These are phyloP conservation scores for Wickerhamomyces xylosicus DNA, from an alignment of 805 yeast species.

Conservation along the genomic window DNA sequence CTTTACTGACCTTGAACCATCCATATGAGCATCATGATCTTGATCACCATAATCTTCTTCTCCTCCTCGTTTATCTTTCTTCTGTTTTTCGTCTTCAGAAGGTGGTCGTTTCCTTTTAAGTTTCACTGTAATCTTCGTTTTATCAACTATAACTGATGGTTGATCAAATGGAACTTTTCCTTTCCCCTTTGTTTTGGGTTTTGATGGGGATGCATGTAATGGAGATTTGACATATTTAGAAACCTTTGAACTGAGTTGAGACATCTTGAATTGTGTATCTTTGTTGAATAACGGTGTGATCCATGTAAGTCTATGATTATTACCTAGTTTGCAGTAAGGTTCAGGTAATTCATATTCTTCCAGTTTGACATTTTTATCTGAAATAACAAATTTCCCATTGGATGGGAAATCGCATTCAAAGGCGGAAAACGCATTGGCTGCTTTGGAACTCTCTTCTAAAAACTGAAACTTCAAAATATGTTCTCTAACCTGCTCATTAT, in stretches of 20 bases:
- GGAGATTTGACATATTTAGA: neutral
- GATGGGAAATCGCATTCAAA: slow-evolving; percentile 3
- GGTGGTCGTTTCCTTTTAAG: too few species aligned
- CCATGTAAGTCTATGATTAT: slow-evolving; percentile 20
- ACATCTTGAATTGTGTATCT: slow-evolving; percentile 9
- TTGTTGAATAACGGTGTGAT: slow-evolving; percentile 23
- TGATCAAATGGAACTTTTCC: slow-evolving; percentile 4
- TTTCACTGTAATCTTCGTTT: too few species aligned
- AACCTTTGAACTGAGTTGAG: slow-evolving; percentile 1
- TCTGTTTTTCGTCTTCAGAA: neutral
- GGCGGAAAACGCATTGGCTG: slow-evolving; percentile 2
- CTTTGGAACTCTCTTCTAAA: slow-evolving; percentile 20
- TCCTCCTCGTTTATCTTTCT: neutral
- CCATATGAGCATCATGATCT: too few species aligned
- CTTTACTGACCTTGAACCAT: too few species aligned
- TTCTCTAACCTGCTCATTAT: slow-evolving; percentile 48
- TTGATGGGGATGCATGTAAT: too few species aligned
- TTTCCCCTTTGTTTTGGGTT: neutral
- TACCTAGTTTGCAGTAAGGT: slow-evolving; percentile 12
- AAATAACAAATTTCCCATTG: slow-evolving; percentile 5
- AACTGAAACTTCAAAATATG: slow-evolving; percentile 42
- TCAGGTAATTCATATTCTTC: slow-evolving; percentile 18
- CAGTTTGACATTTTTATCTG: slow-evolving; percentile 1
- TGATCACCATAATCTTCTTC: too few species aligned
- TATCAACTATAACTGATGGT: neutral